Evolutionary conservation across 257 asterid species (phyloP), one percentile per base, ranked within the genome.

Genomic region (Gentiana dahurica): DNA sequence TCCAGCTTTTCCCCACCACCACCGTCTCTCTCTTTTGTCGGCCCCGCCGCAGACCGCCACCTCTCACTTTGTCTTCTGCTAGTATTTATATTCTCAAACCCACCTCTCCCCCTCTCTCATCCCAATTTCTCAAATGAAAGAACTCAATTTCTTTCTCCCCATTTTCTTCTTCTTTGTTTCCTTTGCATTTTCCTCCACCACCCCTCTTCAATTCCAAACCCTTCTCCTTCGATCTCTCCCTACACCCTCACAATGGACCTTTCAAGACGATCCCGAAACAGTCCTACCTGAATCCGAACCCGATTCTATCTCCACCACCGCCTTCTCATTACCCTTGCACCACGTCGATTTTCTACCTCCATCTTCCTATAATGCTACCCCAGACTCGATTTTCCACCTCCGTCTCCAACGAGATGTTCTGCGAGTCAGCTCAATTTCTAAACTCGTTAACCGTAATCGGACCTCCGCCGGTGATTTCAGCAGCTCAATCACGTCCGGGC

Each of bases 371-470:
- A 68, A 75, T 48, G 59, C 81, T 3, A 77, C 94, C 41, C 90
- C 90, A 1, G 73, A 74, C 2, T 64, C 86, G 47, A 79, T 90
- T 54, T 90, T 90, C 73, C 58, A 62, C 0, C 77, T 68, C 68
- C 95, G 94, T 0, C 91, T 91, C 66, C 75, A 55, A 1, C 89
- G 98, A 1, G 96, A 87, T 52, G 85, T 94, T 7, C 52, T 63
- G 12, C 61, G 97, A 43, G 88, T 54, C 35, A 66, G 73, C 11
- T 45, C 72, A 7, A 56, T 85, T 36, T 57, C 54, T 59, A 12
- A 54, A n/a, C 58, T 62, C 41, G 74, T 77, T 68, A 71, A 37
- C 8, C 13, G 54, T 65, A 13, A 4, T 4, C 69, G 71, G 62
- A 75, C 51, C 2, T 8, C 58, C 60, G 66, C 59, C 4, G 71